Conservation (phyloP, 768 basidiomycete genomes). For the Sporobolomyces roseus region DNA sequence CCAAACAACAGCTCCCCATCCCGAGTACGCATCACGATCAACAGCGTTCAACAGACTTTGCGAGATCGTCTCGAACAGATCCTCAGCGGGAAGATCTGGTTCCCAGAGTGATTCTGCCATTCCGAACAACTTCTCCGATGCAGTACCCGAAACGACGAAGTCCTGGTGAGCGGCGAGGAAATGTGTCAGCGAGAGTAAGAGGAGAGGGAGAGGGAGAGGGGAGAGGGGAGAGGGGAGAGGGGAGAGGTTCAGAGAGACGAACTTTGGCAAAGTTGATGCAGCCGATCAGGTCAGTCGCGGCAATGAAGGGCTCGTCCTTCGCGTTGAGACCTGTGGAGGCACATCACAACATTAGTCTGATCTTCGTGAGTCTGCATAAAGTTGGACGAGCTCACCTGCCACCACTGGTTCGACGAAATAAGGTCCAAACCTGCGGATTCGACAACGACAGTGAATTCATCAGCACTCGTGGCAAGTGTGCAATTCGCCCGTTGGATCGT, state of each 20-base stretch:
- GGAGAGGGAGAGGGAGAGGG: not conserved
- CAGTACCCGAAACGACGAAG: slow-evolving; percentile 93
- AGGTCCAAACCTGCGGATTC: slow-evolving; percentile 64
- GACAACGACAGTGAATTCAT: too few species aligned
- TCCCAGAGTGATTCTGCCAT: slow-evolving; percentile 98
- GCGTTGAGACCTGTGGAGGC: slow-evolving; percentile 50
- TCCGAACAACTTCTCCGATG: slow-evolving; percentile 87
- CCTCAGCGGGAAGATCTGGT: slow-evolving; percentile 90
- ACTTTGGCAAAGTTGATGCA: slow-evolving; percentile 83
- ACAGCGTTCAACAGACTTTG: slow-evolving; percentile 89
- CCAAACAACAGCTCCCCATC: slow-evolving; percentile 94
- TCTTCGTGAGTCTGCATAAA: not conserved
- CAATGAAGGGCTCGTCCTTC: slow-evolving; percentile 82
- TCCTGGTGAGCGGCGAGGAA: slow-evolving; percentile 52
- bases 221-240: too few species aligned
- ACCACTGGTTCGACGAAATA: slow-evolving; percentile 96
- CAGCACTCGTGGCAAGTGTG: too few species aligned
- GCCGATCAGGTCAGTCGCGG: slow-evolving; percentile 87
- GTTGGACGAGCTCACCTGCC: slow-evolving; percentile 57
- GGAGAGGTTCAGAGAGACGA: not conserved
- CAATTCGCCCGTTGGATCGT: too few species aligned
- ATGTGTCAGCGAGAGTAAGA: not conserved
- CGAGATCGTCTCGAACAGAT: slow-evolving; percentile 96
- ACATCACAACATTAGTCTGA: slow-evolving; percentile 45
- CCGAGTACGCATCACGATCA: slow-evolving; percentile 92